These are phyloP conservation scores for Tetrapisispora fleetii DNA, from an alignment of 805 yeast species.

Conservation along the genomic window DNA sequence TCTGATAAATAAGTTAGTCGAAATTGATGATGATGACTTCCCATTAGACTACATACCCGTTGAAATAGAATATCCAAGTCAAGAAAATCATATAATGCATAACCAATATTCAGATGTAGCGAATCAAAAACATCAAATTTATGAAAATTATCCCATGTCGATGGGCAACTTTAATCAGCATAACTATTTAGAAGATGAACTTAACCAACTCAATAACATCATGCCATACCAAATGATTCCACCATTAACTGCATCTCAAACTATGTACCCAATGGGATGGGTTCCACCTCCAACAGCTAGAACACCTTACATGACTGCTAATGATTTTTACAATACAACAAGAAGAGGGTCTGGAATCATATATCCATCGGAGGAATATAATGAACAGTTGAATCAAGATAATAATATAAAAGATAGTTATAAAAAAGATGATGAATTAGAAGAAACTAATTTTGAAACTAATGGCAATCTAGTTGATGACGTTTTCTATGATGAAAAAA, in stretches of 20 bases:
- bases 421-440: neutral
- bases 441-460: neutral
- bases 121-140: conserved; percentile 1
- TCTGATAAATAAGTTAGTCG: neutral
- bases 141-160: neutral
- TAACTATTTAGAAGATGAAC: conserved; percentile 9
- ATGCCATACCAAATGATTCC: neutral
- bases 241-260: conserved; percentile 1
- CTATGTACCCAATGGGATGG: conserved; percentile 2
- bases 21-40: conserved; percentile 48
- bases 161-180: conserved; percentile 5
- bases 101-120: conserved; percentile 3
- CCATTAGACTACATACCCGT: conserved; percentile 59
- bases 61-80: conserved; percentile 29
- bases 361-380: neutral
- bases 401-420: neutral
- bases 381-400: neutral
- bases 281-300: neutral
- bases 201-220: conserved; percentile 2
- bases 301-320: conserved; percentile 1
- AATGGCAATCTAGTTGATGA: neutral
- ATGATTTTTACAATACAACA: neutral
- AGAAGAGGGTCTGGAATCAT: neutral
- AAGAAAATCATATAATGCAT: conserved; percentile 6
- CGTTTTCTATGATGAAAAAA: neutral